These are phyloP conservation scores for Trametes hirsuta DNA, from an alignment of 1,284 basidiomycete genomes.

Conservation along the genomic window DNA sequence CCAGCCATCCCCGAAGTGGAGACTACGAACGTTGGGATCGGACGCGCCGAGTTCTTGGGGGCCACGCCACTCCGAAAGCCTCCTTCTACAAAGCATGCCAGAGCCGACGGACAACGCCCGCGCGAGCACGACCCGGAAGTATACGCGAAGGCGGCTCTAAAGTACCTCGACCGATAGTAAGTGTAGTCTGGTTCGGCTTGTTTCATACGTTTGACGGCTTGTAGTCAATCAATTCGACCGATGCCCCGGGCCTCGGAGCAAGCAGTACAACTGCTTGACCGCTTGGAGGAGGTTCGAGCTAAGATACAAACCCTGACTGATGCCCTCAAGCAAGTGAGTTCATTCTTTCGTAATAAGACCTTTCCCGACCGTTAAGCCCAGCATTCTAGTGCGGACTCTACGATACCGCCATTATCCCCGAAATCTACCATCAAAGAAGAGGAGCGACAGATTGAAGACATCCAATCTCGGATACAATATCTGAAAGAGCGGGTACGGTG, in stretches of 20 bases:
- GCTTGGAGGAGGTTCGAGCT: slow-evolving; percentile 51
- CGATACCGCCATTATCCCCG: slow-evolving; percentile 41
- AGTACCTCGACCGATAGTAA: slow-evolving; percentile 75
- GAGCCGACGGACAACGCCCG: slow-evolving; percentile 43
- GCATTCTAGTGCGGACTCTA: slow-evolving; percentile 37
- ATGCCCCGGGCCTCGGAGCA: slow-evolving; percentile 73
- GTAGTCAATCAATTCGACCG: slow-evolving; percentile 62
- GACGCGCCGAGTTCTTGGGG: slow-evolving; percentile 65
- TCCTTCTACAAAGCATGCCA: slow-evolving; percentile 39
- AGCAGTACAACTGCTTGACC: slow-evolving; percentile 55
- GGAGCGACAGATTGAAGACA: slow-evolving; percentile 56
- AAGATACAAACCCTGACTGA: slow-evolving; percentile 55
- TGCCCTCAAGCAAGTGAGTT: slow-evolving; percentile 56
- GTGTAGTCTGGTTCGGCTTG: slow-evolving; percentile 29
- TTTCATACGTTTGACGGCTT: background rate
- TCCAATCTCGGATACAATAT: slow-evolving; percentile 55
- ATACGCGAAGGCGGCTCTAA: slow-evolving; percentile 72
- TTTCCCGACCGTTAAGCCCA: slow-evolving; percentile 35
- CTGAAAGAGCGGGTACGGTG: slow-evolving; percentile 52
- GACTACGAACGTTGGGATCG: slow-evolving; percentile 46
- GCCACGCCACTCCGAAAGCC: slow-evolving; percentile 68
- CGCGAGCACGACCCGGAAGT: slow-evolving; percentile 69
- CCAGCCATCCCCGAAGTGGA: slow-evolving; percentile 35
- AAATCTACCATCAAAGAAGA: slow-evolving; percentile 55
- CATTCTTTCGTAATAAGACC: background rate